phyloP scores from a whole-genome alignment of 441 rosid species.

The Pelargonium myrrhifolium region DNA sequence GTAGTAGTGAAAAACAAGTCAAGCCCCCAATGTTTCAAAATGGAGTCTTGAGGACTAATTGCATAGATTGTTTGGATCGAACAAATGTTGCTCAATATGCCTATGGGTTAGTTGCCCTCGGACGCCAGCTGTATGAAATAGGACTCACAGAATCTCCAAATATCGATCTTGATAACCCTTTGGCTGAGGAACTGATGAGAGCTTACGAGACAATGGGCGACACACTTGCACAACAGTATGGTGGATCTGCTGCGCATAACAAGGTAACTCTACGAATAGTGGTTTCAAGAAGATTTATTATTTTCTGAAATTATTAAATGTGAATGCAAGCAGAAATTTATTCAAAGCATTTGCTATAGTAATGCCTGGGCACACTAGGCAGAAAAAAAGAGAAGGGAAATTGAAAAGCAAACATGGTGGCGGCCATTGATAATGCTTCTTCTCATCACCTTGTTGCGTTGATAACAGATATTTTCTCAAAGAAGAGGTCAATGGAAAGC shows the following conservation, averaged over 20 bases:
- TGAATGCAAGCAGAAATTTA: background rate
- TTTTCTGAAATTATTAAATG: slow-evolving; percentile 5
- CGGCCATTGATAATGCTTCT: background rate
- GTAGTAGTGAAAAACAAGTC: slow-evolving; percentile 38
- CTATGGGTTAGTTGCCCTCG: slow-evolving; percentile 93
- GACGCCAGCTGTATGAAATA: slow-evolving; percentile 74
- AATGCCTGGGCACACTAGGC: background rate
- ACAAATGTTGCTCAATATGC: slow-evolving; percentile 99
- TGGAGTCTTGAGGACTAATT: slow-evolving; percentile 94
- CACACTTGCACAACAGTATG: slow-evolving; percentile 96
- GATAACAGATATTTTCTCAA: slow-evolving; percentile 69
- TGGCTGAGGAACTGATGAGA: slow-evolving; percentile 82
- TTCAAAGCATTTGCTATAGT: background rate
- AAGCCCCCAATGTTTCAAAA: slow-evolving; percentile 60
- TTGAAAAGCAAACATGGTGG: too few species aligned
- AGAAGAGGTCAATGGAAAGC: slow-evolving; percentile 99
- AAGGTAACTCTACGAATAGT: slow-evolving; percentile 44
- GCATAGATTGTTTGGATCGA: slow-evolving; percentile 97
- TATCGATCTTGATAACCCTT: slow-evolving; percentile 69
- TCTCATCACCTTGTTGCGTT: slow-evolving; percentile 15
- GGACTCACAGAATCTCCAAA: slow-evolving; percentile 57
- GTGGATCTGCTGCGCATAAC: slow-evolving; percentile 99
- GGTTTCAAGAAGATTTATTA: background rate
- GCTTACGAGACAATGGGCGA: slow-evolving; percentile 97
- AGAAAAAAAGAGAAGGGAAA: too few species aligned